Evolutionary conservation across 1,139 yeast species (phyloP), one percentile per base, ranked within the genome.

Genomic region (Debaryomyces fabryi): DNA sequence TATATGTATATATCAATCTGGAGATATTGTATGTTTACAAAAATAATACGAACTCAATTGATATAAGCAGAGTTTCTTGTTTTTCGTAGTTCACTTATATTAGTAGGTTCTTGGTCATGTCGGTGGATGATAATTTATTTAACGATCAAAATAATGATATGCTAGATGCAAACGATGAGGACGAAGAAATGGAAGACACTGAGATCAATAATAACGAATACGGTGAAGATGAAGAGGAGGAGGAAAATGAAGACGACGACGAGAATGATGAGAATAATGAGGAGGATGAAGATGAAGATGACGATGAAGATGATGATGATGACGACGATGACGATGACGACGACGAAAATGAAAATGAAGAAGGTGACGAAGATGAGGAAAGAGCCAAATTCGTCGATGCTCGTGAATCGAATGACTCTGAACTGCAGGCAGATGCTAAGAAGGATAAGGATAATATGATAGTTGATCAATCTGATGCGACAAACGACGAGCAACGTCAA

Each of bases 81-180:
- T 9, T 23, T 20, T 13, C 9, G 30, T 15, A 21, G 10, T 32
- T 32, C 13, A 30, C 6, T n/a, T 13, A 18, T 18, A 12, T n/a
- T 12, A 40, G 29, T 12, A 25, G 10, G 34, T 24, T 30, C 18
- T 24, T 24, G 43, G 46, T 33, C 48, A 56, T 56, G 61, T 43
- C 55, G 13, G 46, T 54, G 50, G 62, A 64, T 33, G 69, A 65
- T 45, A 67, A 64, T 44, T 52, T 63, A 27, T 63, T 64, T 51
- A 62, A 64, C 36, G 67, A 59, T 35, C 63, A 59, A 36, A 64
- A 60, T 29, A 63, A 59, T 39, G 61, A 60, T 16, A 62, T 54
- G 50, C 52, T 58, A 18, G 59, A 58, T 42, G 58, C 50, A 21
- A 59, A 60, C n/a, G 60, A 59, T 1, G 63, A 60, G 6, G 62